Base-by-base conservation (phyloP, 345 rosid species). In the Luvunga scandens region DNA sequence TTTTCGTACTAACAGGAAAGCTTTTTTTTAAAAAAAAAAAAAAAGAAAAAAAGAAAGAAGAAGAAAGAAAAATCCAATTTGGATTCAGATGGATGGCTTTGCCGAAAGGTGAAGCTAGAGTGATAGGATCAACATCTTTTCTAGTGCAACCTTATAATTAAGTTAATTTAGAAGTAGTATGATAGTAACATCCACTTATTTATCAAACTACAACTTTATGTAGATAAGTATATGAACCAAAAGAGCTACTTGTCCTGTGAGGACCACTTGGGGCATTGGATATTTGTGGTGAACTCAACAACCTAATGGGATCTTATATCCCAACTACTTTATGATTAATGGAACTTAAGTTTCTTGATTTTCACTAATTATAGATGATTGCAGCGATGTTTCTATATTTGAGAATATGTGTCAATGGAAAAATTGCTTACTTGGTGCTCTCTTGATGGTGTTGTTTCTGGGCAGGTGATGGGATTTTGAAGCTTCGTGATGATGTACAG, bases 401-500 rank as follows among this genome's bases (percentile, higher is more conserved):
- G 18, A 7, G 33, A 3, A 39, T 10, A 69, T 10, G 31, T 22
- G 62, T 4, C 18, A 8, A 31, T 53, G 57, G 22, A 42, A 12
- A 4, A 48, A 7, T 27, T 25, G 25, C 72, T 50, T 48, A 72
- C 66, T 34, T 24, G 24, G 13, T 60, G 21, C 22, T 12, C 24
- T 42, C 33, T 1, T 22, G 64, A 13, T 22, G 60, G 72, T 62
- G 53, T 34, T 82, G 31, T 9, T 75, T 48, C 18, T 42, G 9
- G 34, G 72, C 85, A 87, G 92, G 91, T 70, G 83, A 63, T 22
- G 90, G 91, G 42, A 85, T 89, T 38, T 80, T 91, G 85, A 89
- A 86, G 79, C 94, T 91, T 16, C 92, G 83, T 59, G 86, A 88
- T 69, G 94, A 89, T 78, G 85, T 91, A 66, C 91, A 89, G 69